Percentiles rank a stretch among this genome's conserved stretches.
These are phyloP conservation scores for Amesomyces nigricolor DNA, from an alignment of 2,329 filamentous ascomycete genomes.

Conservation along the genomic window DNA sequence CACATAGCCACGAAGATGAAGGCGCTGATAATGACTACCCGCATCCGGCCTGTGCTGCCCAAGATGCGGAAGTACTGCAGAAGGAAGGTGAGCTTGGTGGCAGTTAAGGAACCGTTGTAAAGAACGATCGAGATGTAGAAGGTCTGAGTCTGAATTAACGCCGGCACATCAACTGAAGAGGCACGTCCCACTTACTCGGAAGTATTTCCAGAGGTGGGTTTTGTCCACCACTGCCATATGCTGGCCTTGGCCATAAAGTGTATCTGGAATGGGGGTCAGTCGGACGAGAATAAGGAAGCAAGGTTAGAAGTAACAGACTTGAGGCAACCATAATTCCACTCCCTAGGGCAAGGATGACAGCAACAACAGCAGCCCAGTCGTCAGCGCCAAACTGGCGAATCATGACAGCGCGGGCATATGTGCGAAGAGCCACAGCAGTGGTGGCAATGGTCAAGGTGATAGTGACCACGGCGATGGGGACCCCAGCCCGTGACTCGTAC, in stretches of 20 bases:
- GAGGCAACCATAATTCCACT: constrained; percentile 22
- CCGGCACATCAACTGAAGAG: too few species aligned
- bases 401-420: constrained; percentile 22
- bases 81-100: constrained; percentile 36
- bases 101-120: constrained; percentile 34
- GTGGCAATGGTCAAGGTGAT: constrained; percentile 17
- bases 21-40: constrained; percentile 28
- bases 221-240: constrained; percentile 19
- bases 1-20: constrained; percentile 32
- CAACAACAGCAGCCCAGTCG: constrained; percentile 24
- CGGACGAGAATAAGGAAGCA: background rate
- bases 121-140: constrained; percentile 37
- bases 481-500: constrained; percentile 20
- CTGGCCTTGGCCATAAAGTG: constrained; percentile 22
- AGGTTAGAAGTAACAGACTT: background rate
- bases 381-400: constrained; percentile 26
- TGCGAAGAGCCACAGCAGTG: constrained; percentile 19
- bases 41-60: constrained; percentile 28
- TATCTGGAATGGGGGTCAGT: constrained; percentile 12
- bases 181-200: constrained; percentile 13
- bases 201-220: constrained; percentile 18
- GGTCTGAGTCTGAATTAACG: constrained; percentile 22
- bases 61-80: constrained; percentile 37
- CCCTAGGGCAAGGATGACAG: constrained; percentile 20
- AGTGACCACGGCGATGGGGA: constrained; percentile 24